phyloP scores from a whole-genome alignment of 495 filamentous ascomycete species.

The Oidiodendron maius region DNA sequence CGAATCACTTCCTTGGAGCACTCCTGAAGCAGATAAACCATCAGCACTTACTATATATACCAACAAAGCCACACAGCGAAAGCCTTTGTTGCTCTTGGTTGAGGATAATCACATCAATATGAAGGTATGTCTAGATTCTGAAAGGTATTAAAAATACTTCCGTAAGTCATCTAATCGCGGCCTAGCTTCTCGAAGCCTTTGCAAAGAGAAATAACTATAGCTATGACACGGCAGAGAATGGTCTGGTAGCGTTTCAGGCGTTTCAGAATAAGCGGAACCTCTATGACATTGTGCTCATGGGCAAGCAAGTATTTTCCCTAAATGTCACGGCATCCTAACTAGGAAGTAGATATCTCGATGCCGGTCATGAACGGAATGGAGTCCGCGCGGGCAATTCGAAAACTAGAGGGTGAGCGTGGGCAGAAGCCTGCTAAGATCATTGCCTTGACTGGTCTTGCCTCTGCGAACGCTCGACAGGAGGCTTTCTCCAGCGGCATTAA shows the following conservation, averaged over 20 bases:
- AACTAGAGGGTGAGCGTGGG: slow-evolving; percentile 31
- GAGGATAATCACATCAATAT: slow-evolving; percentile 15
- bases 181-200: slow-evolving; percentile 41
- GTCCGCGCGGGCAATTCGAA: slow-evolving; percentile 46
- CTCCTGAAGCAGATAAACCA: no score
- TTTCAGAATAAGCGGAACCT: neutral
- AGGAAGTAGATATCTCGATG: slow-evolving; percentile 47
- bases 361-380: slow-evolving; percentile 55
- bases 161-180: no score
- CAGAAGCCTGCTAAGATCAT: slow-evolving; percentile 46
- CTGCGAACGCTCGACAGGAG: slow-evolving; percentile 50
- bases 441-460: slow-evolving; percentile 60
- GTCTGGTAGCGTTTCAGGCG: slow-evolving; percentile 30
- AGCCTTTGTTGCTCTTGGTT: slow-evolving; percentile 8
- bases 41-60: no score
- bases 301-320: slow-evolving; percentile 19
- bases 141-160: neutral
- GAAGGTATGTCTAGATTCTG: slow-evolving; percentile 11
- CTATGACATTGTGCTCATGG: slow-evolving; percentile 51
- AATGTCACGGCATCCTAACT: neutral
- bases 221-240: slow-evolving; percentile 29
- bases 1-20: no score
- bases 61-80: no score
- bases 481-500: slow-evolving; percentile 57
- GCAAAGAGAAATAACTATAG: slow-evolving; percentile 4